Percentiles rank a stretch among this genome's conserved stretches.
Evolutionary conservation across 768 basidiomycete genomes (phyloP).

Genomic region (Leccinellum rugosiceps): DNA sequence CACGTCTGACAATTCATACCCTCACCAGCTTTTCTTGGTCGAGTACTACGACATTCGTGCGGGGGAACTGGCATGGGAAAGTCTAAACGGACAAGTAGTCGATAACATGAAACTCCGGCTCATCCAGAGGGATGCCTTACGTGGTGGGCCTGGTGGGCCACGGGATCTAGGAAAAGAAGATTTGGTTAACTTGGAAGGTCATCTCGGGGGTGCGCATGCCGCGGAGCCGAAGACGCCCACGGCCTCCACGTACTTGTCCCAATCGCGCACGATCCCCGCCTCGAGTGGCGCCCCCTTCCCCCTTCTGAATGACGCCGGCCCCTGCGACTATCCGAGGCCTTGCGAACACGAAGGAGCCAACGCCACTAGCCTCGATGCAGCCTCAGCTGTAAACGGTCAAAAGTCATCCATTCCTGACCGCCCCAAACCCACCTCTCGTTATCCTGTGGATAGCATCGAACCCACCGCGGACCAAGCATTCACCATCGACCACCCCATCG

Average conservation of each 20-base stretch:
- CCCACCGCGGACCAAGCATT: slow-evolving; percentile 9
- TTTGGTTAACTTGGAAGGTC: slow-evolving; percentile 24
- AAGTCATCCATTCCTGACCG: slow-evolving; percentile 16
- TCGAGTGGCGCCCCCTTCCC: slow-evolving; percentile 24
- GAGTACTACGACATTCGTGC: slow-evolving; percentile 69
- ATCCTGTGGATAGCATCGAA: slow-evolving; percentile 17
- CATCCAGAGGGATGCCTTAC: slow-evolving; percentile 33
- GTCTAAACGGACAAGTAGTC: slow-evolving; percentile 46
- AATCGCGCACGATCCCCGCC: slow-evolving; percentile 25
- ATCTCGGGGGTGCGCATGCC: slow-evolving; percentile 30
- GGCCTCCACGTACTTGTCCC: slow-evolving; percentile 33
- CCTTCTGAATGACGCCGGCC: slow-evolving; percentile 23
- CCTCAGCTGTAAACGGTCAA: slow-evolving; percentile 7
- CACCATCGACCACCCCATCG: slow-evolving; percentile 14
- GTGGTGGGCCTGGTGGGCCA: slow-evolving; percentile 16
- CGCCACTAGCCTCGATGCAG: slow-evolving; percentile 8
- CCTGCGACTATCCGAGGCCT: slow-evolving; percentile 16
- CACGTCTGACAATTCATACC: slow-evolving; percentile 16
- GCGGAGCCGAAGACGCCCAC: slow-evolving; percentile 39
- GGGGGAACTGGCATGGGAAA: slow-evolving; percentile 48
- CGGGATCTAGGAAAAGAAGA: slow-evolving; percentile 30
- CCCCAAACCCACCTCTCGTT: slow-evolving; percentile 16
- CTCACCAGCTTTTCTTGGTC: slow-evolving; percentile 45
- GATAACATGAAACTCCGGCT: slow-evolving; percentile 53
- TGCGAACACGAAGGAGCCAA: slow-evolving; percentile 22